Conservation (phyloP, 2,329 filamentous ascomycete genomes). For the Claviceps fusiformis region DNA sequence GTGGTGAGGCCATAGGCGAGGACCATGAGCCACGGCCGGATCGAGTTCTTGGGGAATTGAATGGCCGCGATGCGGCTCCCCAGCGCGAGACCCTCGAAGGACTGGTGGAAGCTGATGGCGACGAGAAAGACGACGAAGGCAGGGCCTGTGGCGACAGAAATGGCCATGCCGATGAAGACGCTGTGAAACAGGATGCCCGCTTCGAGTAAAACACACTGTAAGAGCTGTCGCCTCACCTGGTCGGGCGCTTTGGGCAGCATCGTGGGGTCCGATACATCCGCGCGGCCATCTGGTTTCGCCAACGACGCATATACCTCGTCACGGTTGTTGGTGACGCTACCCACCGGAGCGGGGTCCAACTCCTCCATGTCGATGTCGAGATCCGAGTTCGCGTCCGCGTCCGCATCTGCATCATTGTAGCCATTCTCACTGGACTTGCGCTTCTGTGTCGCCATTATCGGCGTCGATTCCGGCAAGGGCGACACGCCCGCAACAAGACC, state of each 20-base stretch:
- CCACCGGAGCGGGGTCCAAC: constrained; percentile 30
- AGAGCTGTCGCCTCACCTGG: constrained; percentile 50
- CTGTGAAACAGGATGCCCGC: constrained; percentile 77
- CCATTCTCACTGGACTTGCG: constrained; percentile 19
- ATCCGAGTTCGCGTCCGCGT: constrained; percentile 35
- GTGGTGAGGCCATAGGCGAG: constrained; percentile 65
- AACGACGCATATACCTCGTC: constrained; percentile 19
- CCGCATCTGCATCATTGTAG: constrained; percentile 34
- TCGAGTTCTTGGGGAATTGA: constrained; percentile 59
- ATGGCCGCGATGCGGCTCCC: constrained; percentile 76
- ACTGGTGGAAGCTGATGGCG: constrained; percentile 75
- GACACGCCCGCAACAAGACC: constrained; percentile 46
- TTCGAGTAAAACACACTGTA: constrained; percentile 70
- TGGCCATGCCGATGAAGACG: constrained; percentile 76
- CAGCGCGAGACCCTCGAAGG: constrained; percentile 76
- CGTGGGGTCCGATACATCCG: constrained; percentile 8
- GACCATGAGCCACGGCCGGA: constrained; percentile 74
- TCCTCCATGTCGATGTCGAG: constrained; percentile 49
- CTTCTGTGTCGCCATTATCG: constrained; percentile 15
- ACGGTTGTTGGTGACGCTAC: constrained; percentile 9
- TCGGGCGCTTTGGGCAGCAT: constrained; percentile 28
- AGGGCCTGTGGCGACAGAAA: constrained; percentile 67
- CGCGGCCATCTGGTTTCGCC: constrained; percentile 11
- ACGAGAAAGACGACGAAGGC: constrained; percentile 69
- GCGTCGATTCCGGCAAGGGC: constrained; percentile 42